phyloP scores from a whole-genome alignment of 306 rosid species.

The Luffa acutangula region DNA sequence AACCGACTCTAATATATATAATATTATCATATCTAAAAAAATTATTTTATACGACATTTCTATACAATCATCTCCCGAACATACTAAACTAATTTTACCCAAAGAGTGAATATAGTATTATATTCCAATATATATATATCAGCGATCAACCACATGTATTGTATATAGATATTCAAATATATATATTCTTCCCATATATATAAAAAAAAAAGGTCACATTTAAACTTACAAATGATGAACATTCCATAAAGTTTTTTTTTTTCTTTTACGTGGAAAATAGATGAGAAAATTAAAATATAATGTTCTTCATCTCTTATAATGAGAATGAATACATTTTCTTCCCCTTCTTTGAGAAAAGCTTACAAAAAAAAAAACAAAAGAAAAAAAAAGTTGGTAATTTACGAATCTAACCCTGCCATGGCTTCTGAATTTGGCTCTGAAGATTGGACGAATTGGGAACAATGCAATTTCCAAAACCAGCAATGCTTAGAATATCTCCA shows the following conservation, averaged over 20 bases:
- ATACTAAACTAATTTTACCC: no score
- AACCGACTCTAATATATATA: no score
- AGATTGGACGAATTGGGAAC: conserved; percentile 28
- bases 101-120: no score
- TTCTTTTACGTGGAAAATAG: background rate
- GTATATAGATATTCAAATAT: background rate
- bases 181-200: background rate
- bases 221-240: background rate
- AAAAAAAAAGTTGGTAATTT: background rate
- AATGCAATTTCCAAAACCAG: conserved; percentile 64
- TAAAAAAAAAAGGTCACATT: background rate
- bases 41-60: no score
- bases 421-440: conserved; percentile 48
- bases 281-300: background rate
- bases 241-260: background rate
- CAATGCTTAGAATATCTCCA: conserved; percentile 53
- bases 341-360: background rate
- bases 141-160: background rate
- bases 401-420: conserved; percentile 56
- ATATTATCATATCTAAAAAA: no score
- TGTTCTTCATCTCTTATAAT: background rate
- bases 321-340: background rate
- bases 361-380: background rate
- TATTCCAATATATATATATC: background rate
- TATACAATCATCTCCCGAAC: no score